Percentiles rank a stretch among this genome's conserved stretches.
Evolutionary conservation across 768 basidiomycete species (phyloP).

Genomic region (Symmetrospora coprosmae): DNA sequence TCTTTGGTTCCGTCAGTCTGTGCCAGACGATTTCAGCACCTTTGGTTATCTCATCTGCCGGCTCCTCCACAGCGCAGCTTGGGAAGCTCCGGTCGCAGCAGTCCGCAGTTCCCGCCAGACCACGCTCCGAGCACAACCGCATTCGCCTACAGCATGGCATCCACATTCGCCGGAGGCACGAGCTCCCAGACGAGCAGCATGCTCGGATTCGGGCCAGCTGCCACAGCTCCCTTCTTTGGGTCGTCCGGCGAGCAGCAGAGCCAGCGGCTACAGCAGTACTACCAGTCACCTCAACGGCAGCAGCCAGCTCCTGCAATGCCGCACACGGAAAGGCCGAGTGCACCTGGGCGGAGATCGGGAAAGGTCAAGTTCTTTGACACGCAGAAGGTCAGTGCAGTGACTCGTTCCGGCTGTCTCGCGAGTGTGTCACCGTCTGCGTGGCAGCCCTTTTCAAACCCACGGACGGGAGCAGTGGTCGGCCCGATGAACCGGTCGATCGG

Average conservation of each 20-base stretch:
- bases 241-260: background rate
- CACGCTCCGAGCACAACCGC: background rate
- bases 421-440: too few relatives aligned
- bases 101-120: background rate
- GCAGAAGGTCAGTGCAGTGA: slow-evolving; percentile 14
- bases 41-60: too few relatives aligned
- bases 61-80: too few relatives aligned
- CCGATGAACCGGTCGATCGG: too few relatives aligned
- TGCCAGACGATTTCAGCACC: too few relatives aligned
- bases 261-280: slow-evolving; percentile 4
- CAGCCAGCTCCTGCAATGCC: background rate
- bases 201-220: background rate
- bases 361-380: slow-evolving; percentile 23
- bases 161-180: background rate
- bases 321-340: background rate
- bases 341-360: slow-evolving; percentile 1
- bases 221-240: background rate
- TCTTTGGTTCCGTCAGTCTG: too few relatives aligned
- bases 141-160: background rate
- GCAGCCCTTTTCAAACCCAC: too few relatives aligned
- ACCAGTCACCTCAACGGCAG: background rate
- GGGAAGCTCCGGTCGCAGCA: too few relatives aligned
- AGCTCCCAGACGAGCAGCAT: background rate
- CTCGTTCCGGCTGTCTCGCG: too few relatives aligned
- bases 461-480: too few relatives aligned